Base-by-base conservation (phyloP, 2,329 filamentous ascomycete species). In the Pseudopithomyces maydicus region DNA sequence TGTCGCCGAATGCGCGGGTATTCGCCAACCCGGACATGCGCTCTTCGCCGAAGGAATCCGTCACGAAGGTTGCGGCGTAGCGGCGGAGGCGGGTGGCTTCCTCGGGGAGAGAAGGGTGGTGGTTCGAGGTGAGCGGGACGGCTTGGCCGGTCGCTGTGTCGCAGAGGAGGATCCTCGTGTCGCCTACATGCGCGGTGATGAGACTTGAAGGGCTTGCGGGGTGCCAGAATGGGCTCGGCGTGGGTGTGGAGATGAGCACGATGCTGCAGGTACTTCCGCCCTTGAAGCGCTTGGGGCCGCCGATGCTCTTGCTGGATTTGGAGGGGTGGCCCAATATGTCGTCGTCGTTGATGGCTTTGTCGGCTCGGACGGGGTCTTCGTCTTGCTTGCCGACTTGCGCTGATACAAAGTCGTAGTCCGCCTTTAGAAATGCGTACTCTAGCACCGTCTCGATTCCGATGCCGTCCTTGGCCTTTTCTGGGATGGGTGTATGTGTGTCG, bases 21-120 rank as follows among this genome's bases (percentile, higher is more conserved):
- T 99, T 99, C 65, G 95, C 95, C 0, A 99, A 84, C 0, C 95
- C 94, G 14, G 88, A 88, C 76, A 99, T 95, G 65, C 95, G 92
- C 78, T 98, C 93, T 78, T 99, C 95, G 71, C 95, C 95, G 74
- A 99, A 99, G 33, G 91, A 96, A 78, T 99, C 95, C 0, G 94
- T 95, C 17, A 97, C 89, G 73, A 98, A 94, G 2, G 89, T 89
- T 29, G 90, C 86, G 1, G 92, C 90, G 73, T 93, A 98, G 47
- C 93, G 88, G 43, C 93, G 89, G 22, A 99, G 84, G 7, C 95
- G 87, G 41, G 87, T 88, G 10, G 90, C 88, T 80, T 99, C 95
- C 54, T 88, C 82, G 0, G 95, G 95, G 4, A 90, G 87, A n/a
- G 88, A 90, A 0, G 95, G 94, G 73, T 97, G 95, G 76, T 99